Evolutionary conservation across 2,329 filamentous ascomycete genomes (phyloP).

Genomic region (Xylariaceae sp.): DNA sequence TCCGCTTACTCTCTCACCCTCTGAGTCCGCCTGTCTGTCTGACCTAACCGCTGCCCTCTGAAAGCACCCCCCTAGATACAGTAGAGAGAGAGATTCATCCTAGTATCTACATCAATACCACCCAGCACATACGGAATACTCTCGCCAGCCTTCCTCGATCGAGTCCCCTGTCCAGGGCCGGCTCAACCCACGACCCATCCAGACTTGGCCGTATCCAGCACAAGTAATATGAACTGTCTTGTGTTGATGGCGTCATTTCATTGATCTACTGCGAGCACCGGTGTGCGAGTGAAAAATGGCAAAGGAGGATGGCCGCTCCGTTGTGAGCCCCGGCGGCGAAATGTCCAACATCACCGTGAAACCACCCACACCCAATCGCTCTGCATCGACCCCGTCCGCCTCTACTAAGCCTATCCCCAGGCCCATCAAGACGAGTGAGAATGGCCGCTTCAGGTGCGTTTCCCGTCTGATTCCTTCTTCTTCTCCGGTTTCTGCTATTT

Average conservation of each 20-base stretch:
- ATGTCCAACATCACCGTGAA: constrained; percentile 61
- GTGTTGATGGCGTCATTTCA: constrained; percentile 29
- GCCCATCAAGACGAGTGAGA: constrained; percentile 53
- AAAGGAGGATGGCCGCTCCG: constrained; percentile 62
- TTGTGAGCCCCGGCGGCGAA: constrained; percentile 62
- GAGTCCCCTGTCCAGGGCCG: neutral
- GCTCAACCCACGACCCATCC: constrained; percentile 1
- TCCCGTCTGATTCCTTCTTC: constrained; percentile 6
- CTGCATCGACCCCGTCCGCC: constrained; percentile 30
- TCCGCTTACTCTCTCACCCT: constrained; percentile 6
- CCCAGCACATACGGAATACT: neutral
- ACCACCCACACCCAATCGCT: constrained; percentile 36
- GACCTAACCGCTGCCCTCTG: neutral
- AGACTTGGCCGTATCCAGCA: constrained; percentile 7
- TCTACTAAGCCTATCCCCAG: constrained; percentile 37
- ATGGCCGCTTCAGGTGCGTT: constrained; percentile 42
- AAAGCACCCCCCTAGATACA: neutral
- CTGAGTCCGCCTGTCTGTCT: neutral
- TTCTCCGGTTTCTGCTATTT: neutral
- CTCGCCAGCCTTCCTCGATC: constrained; percentile 2
- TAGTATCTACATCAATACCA: neutral
- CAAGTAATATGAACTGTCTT: constrained; percentile 19
- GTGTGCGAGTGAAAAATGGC: constrained; percentile 51
- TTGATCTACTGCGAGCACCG: constrained; percentile 26
- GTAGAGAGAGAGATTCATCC: too few species aligned